phyloP scores from a whole-genome alignment of 2,329 filamentous ascomycete species.

The Diaporthe vexans region DNA sequence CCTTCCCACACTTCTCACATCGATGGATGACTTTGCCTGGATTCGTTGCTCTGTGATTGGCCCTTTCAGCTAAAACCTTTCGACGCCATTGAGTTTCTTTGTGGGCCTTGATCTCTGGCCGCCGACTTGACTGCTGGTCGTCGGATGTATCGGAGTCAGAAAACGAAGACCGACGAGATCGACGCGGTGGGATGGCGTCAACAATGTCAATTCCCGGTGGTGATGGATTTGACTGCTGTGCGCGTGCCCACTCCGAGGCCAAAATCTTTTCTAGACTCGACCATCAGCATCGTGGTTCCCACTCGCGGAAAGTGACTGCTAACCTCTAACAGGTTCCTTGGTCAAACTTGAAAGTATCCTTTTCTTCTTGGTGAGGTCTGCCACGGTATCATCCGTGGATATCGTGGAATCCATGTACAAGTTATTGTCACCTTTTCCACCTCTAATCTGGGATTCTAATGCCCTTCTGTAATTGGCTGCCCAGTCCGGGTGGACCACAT shows the following conservation, averaged over 20 bases:
- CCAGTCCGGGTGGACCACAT: too few species aligned
- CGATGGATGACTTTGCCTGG: too few species aligned
- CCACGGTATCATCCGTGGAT: neutral
- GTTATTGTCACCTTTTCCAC: neutral
- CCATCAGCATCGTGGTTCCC: neutral
- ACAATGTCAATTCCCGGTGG: too few species aligned
- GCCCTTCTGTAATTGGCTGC: too few species aligned
- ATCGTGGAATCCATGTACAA: neutral
- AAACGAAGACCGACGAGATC: too few species aligned
- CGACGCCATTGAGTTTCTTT: neutral
- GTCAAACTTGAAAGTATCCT: neutral
- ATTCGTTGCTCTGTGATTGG: neutral
- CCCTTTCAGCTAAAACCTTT: neutral
- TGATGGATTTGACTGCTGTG: too few species aligned
- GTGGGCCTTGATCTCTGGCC: neutral
- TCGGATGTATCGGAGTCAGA: neutral
- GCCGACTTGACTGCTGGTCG: too few species aligned
- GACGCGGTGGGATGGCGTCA: too few species aligned
- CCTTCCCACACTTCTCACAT: too few species aligned
- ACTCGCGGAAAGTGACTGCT: neutral
- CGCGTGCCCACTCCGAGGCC: too few species aligned
- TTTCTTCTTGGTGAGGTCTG: neutral
- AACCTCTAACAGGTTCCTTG: neutral
- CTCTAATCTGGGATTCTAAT: too few species aligned
- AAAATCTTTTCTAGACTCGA: too few species aligned